Base-by-base conservation (phyloP, 2,329 filamentous ascomycete species). In the Microdochium nivale region DNA sequence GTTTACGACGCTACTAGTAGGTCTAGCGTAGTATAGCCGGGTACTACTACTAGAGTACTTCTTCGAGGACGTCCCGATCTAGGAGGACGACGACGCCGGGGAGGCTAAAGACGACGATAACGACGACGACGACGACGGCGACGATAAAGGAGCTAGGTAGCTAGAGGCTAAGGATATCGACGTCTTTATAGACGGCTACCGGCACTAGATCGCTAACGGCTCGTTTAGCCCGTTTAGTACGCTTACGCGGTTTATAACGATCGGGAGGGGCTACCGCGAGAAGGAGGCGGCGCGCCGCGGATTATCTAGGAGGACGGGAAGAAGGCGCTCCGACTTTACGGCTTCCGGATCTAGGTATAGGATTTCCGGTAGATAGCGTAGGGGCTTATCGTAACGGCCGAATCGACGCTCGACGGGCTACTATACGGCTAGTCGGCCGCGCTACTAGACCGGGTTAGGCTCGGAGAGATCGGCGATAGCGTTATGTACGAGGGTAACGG, bases 231-330 rank as follows among this genome's bases (percentile, higher is more conserved):
- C 49, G 37, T 50, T 50, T 11, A 50, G 25, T 3, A 46, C 49
- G 49, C 44, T 50, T 2, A 50, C 44, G 14, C 35, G 49, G 5
- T 50, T 14, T 5, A 50, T 50, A 24, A 44, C 35, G 35, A 30
- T 44, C 23, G 49, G 37, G 3, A 50, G 46, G 21, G 21, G 37
- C 11, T 16, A 50, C 25, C 24, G 37, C 1, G 19, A 19, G 1
- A 50, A 50, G 37, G 37, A 50, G 14, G 37, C 10, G 37, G 37
- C 2, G 32, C 23, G 23, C 30, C 37, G 10, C 49, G 37, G 37
- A 44, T 50, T 19, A 46, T 46, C n/a, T 50, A 13, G 32, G 32
- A 50, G 11, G 19, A 50, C 19, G 19, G 37, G 2, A 5, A 24
- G 9, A 3, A 50, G 14, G 9, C 49, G 25, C 24, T 50, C 14